Percentiles rank a stretch among this genome's conserved stretches.
These are phyloP conservation scores for Penicillium sp. DNA, from an alignment of 2,329 filamentous ascomycete species.

Conservation along the genomic window DNA sequence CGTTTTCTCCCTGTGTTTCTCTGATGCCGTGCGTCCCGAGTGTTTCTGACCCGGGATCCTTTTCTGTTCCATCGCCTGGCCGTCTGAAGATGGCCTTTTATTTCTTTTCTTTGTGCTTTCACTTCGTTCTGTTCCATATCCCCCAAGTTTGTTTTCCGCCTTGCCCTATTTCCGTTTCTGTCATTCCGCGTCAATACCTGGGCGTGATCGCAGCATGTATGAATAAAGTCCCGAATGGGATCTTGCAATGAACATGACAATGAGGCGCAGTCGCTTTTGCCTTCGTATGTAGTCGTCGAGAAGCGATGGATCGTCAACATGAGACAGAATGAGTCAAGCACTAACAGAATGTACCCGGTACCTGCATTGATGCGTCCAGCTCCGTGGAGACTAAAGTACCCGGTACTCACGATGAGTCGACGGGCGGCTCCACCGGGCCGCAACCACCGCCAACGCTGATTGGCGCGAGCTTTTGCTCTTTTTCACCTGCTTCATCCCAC, in stretches of 20 bases:
- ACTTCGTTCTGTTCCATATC: background rate
- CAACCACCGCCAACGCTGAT: constrained; percentile 11
- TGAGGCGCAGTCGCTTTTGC: too few relatives aligned
- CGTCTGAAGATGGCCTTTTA: background rate
- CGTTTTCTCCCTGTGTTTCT: constrained; percentile 8
- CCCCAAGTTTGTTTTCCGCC: background rate
- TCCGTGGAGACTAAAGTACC: constrained; percentile 5
- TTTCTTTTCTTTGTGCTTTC: background rate
- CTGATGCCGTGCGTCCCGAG: background rate
- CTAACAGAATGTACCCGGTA: constrained; percentile 9
- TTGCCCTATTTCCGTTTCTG: background rate
- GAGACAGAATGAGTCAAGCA: constrained; percentile 27
- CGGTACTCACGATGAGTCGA: constrained; percentile 7
- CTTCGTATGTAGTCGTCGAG: too few relatives aligned
- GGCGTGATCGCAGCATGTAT: background rate
- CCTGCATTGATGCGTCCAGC: fast-evolving
- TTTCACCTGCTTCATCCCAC: constrained; percentile 19
- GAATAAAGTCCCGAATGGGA: background rate
- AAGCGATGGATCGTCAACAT: constrained; percentile 24
- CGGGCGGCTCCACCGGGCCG: constrained; percentile 18
- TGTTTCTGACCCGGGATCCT: background rate
- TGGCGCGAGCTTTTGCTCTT: constrained; percentile 26
- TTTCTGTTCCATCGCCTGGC: background rate
- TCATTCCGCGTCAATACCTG: background rate
- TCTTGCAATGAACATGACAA: too few relatives aligned